A percentile compares a stretch with the other conserved stretches of the same genome.
These are phyloP conservation scores for Saturnispora diversa DNA, from an alignment of 805 yeast species.

Conservation along the genomic window DNA sequence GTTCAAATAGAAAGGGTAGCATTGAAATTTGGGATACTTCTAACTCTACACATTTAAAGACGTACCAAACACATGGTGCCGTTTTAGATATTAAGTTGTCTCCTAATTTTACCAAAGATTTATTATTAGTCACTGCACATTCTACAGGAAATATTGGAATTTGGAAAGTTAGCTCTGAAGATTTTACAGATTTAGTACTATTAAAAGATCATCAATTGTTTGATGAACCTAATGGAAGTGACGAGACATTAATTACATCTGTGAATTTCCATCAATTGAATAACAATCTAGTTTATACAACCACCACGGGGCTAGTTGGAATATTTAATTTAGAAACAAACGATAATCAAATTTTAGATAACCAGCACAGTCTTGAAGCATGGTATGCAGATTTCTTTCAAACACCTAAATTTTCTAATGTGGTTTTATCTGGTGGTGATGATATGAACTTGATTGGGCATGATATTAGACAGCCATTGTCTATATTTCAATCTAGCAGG, in stretches of 20 bases:
- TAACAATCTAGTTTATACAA: conserved; percentile 43
- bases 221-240: conserved; percentile 28
- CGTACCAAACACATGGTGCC: conserved; percentile 45
- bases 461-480: conserved; percentile 43
- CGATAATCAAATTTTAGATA: conserved; percentile 19
- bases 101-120: conserved; percentile 31
- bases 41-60: conserved; percentile 5
- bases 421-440: conserved; percentile 85
- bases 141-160: conserved; percentile 67
- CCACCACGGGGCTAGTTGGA: conserved; percentile 59
- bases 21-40: conserved; percentile 33
- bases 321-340: conserved; percentile 26
- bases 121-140: conserved; percentile 54
- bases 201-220: conserved; percentile 37
- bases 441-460: conserved; percentile 70
- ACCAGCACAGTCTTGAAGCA: conserved; percentile 66
- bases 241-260: conserved; percentile 50
- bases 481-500: conserved; percentile 35
- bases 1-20: conserved; percentile 58
- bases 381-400: conserved; percentile 80
- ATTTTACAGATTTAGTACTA: conserved; percentile 17
- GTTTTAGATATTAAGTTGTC: conserved; percentile 68
- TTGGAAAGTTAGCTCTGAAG: conserved; percentile 42
- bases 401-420: conserved; percentile 41
- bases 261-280: conserved; percentile 45